Base-by-base conservation (phyloP, 345 rosid species). In the Sonneratia caseolaris region DNA sequence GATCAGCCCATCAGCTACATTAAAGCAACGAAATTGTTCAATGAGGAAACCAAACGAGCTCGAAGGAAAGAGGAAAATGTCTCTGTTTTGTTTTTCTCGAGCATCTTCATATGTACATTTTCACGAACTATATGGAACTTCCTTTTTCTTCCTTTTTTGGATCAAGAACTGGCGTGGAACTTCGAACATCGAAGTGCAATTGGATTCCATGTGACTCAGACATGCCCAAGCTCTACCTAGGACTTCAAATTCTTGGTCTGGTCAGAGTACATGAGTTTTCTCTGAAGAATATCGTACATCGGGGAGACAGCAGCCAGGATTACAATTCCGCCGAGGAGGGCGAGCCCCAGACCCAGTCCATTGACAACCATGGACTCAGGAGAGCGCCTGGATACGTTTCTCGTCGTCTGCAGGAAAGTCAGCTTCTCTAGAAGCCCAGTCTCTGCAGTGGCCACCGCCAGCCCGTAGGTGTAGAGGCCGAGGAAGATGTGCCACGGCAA, bases 401-500 rank as follows among this genome's bases (percentile, higher is more conserved):
- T 79, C 37, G 76, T 79, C 13, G 81, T 76, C 77, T 94, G 96
- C 77, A 88, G 74, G 75, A 88, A 84, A 0, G 97, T 90, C 67
- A 90, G 70, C 73, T 88, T 89, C 87, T 90, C 96, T 15, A 91
- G 78, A 0, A 91, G 83, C 32, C 98, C 97, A 0, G 98, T 94
- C 77, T 94, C 97, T 0, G 97, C 97, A 0, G 97, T 90, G 37
- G 87, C 90, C 76, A 91, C 89, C 18, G 97, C 97, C 76, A 94
- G 77, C 15, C 85, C 92, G 51, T 91, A 94, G 0, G 93, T 87
- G 75, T 90, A 94, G 68, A 94, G 91, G 37, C 98, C 97, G 24
- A 94, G 82, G 78, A 94, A 91, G 67, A 91, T 69, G 73, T 94
- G 98, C 97, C 98, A 94, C 3, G 98, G 97, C 77, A 94, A 79